Evolutionary conservation across 2,329 filamentous ascomycete species (phyloP).

Genomic region (Aspergillus ochraceoroseus): DNA sequence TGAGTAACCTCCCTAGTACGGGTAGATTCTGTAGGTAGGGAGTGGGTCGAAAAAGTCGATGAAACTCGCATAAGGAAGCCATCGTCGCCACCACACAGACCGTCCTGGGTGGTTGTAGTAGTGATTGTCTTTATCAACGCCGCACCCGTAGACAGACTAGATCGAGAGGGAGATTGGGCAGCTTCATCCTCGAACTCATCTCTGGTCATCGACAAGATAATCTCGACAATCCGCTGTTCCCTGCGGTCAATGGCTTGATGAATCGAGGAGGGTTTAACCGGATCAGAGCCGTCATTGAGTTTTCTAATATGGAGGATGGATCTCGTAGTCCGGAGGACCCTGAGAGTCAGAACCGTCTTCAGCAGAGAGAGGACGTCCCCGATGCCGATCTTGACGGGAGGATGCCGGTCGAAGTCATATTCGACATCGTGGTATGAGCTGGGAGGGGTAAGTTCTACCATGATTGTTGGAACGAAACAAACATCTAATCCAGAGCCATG

Average conservation of each 20-base stretch:
- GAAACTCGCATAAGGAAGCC: too few relatives aligned
- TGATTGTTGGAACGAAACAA: neutral
- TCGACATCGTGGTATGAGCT: constrained; percentile 4
- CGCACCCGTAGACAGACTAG: too few relatives aligned
- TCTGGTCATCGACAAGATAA: constrained; percentile 19
- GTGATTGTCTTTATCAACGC: too few relatives aligned
- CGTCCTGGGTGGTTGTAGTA: too few relatives aligned
- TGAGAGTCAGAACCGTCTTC: constrained; percentile 23
- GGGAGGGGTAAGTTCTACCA: constrained; percentile 1
- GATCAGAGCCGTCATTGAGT: constrained; percentile 1
- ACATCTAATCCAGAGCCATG: constrained; percentile 4
- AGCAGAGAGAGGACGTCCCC: constrained; percentile 19
- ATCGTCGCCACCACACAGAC: too few relatives aligned
- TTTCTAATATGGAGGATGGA: constrained; percentile 15
- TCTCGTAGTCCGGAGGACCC: constrained; percentile 24
- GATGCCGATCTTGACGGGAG: constrained; percentile 8
- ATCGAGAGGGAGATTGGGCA: too few relatives aligned
- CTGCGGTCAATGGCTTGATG: constrained; percentile 18
- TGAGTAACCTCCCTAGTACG: too few relatives aligned
- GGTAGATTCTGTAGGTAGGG: too few relatives aligned
- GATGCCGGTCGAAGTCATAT: constrained; percentile 1
- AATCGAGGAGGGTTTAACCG: constrained; percentile 12
- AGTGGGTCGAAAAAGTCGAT: too few relatives aligned
- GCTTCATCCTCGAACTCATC: neutral
- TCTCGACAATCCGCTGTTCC: constrained; percentile 23